A percentile compares a stretch with the other conserved stretches of the same genome.
Conservation (phyloP, 371 early-diverging fungal species). For the Rhizopus delemar region DNA sequence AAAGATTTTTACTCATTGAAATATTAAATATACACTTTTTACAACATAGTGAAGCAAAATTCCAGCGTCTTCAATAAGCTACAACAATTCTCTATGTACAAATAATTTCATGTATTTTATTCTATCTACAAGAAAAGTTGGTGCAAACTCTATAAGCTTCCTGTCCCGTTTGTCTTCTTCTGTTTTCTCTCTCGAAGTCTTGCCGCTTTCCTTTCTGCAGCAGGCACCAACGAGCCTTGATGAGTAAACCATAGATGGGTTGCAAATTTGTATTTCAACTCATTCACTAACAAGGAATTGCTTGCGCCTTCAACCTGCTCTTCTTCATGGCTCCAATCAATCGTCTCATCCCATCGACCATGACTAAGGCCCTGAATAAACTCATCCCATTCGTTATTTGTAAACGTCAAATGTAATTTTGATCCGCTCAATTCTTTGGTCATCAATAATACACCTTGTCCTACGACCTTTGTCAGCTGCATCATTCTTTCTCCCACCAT, state of each 20-base stretch:
- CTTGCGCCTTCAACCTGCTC: background rate
- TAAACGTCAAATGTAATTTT: conserved; percentile 51
- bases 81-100: background rate
- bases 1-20: no score
- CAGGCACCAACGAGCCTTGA: conserved; percentile 27
- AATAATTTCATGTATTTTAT: background rate
- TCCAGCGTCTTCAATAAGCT: no score
- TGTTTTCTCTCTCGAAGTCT: conserved; percentile 23
- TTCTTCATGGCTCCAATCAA: conserved; percentile 28
- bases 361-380: conserved; percentile 41
- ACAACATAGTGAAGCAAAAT: no score
- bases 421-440: conserved; percentile 54
- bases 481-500: conserved; percentile 53
- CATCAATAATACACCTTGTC: conserved; percentile 49
- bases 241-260: conserved; percentile 44
- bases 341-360: conserved; percentile 41
- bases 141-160: background rate
- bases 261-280: conserved; percentile 34
- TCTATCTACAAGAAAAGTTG: background rate
- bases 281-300: conserved; percentile 28
- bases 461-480: conserved; percentile 44
- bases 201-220: conserved; percentile 26
- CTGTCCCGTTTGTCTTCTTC: conserved; percentile 2
- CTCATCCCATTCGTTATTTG: conserved; percentile 54
- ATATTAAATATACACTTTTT: no score